Percentiles rank a stretch among this genome's conserved stretches.
These are phyloP conservation scores for Suillus plorans DNA, from an alignment of 768 basidiomycete genomes.

Conservation along the genomic window DNA sequence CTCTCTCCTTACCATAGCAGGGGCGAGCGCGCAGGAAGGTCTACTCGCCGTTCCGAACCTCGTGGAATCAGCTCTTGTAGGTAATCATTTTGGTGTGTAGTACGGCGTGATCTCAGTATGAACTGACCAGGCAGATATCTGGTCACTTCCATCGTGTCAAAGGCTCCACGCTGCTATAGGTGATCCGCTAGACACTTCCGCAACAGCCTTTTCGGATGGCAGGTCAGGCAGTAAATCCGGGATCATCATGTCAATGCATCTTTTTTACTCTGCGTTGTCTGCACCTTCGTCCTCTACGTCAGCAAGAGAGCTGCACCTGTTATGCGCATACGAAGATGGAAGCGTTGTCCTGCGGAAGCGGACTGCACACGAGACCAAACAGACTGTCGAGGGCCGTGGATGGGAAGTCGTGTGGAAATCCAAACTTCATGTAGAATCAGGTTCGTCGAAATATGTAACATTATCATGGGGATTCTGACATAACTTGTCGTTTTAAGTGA, in stretches of 20 bases:
- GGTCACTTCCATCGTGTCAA: slow-evolving; percentile 65
- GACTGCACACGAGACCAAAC: slow-evolving; percentile 33
- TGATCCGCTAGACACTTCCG: slow-evolving; percentile 39
- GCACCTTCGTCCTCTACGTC: slow-evolving; percentile 34
- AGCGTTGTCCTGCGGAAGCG: slow-evolving; percentile 70
- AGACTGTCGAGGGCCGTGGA: slow-evolving; percentile 63
- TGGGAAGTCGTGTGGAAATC: slow-evolving; percentile 72
- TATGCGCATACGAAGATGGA: slow-evolving; percentile 86
- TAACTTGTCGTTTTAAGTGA: not conserved
- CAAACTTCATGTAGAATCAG: slow-evolving; percentile 70
- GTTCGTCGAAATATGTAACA: slow-evolving; percentile 37
- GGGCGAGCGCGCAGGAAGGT: slow-evolving; percentile 30
- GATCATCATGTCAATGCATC: slow-evolving; percentile 86
- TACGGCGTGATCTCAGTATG: not conserved
- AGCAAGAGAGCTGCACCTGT: slow-evolving; percentile 50
- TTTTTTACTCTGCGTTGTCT: slow-evolving; percentile 41
- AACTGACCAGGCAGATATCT: slow-evolving; percentile 74
- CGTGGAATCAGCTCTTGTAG: slow-evolving; percentile 82
- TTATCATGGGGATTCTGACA: not conserved
- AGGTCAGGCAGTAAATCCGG: slow-evolving; percentile 61
- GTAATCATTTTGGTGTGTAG: not conserved
- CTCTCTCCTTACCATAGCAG: slow-evolving; percentile 50
- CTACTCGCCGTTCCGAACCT: slow-evolving; percentile 85
- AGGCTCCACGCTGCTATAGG: slow-evolving; percentile 88
- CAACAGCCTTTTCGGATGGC: slow-evolving; percentile 36